Percentiles rank a stretch among this genome's conserved stretches.
phyloP scores from a whole-genome alignment of 2,329 filamentous ascomycete genomes.

The Phialophora tarda region DNA sequence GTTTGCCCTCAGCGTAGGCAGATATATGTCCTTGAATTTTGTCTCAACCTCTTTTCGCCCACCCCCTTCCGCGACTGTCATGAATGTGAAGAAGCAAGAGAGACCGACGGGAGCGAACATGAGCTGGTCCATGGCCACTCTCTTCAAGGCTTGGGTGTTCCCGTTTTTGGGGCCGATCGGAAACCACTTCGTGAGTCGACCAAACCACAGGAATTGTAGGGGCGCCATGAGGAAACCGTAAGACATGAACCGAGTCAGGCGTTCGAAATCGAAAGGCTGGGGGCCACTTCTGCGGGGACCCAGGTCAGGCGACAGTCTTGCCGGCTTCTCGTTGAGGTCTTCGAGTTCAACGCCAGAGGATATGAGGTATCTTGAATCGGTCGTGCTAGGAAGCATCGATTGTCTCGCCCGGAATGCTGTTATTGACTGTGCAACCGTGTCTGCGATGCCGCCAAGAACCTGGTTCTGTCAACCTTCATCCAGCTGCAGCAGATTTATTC shows the following conservation, averaged over 20 bases:
- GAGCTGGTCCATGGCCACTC: slow-evolving; percentile 89
- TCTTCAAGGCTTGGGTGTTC: slow-evolving; percentile 80
- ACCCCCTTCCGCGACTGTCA: slow-evolving; percentile 94
- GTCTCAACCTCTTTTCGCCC: slow-evolving; percentile 76
- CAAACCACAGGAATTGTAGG: slow-evolving; percentile 94
- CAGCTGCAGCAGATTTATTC: slow-evolving; percentile 4
- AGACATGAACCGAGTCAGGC: slow-evolving; percentile 91
- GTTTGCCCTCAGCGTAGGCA: slow-evolving; percentile 94
- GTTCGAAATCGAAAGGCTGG: slow-evolving; percentile 92
- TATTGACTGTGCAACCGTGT: slow-evolving; percentile 92
- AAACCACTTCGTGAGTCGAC: slow-evolving; percentile 79
- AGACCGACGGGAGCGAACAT: slow-evolving; percentile 91
- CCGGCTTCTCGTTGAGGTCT: slow-evolving; percentile 81
- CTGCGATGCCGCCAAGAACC: slow-evolving; percentile 66
- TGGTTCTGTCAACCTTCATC: slow-evolving; percentile 21
- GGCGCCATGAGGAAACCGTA: slow-evolving; percentile 98
- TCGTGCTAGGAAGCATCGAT: slow-evolving; percentile 55
- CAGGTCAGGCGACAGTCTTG: slow-evolving; percentile 68
- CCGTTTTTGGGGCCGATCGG: slow-evolving; percentile 79
- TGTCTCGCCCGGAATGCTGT: slow-evolving; percentile 72
- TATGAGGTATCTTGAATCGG: slow-evolving; percentile 61
- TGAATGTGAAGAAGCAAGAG: slow-evolving; percentile 88
- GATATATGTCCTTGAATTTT: slow-evolving; percentile 92
- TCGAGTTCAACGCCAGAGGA: slow-evolving; percentile 79
- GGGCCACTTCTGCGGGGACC: slow-evolving; percentile 68